Evolutionary conservation across 371 early-diverging fungal species (phyloP).

Genomic region (Haplosporangium sp.): DNA sequence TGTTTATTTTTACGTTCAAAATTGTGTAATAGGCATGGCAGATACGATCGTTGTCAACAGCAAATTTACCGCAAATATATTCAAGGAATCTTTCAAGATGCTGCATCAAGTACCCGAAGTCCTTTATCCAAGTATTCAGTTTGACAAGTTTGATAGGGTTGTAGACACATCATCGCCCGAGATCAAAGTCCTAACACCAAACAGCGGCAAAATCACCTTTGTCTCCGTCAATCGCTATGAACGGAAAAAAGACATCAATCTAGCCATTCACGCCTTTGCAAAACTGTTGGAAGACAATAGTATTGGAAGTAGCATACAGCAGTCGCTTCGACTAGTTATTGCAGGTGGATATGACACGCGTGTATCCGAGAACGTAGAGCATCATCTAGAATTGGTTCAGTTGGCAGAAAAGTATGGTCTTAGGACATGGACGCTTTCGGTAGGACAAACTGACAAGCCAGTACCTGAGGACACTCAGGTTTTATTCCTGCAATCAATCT

Average conservation of each 20-base stretch:
- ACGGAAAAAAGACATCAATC: constrained; percentile 90
- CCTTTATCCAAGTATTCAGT: constrained; percentile 89
- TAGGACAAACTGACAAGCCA: constrained; percentile 49
- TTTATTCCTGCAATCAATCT: constrained; percentile 90
- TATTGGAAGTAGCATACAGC: constrained; percentile 27
- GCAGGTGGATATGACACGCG: constrained; percentile 93
- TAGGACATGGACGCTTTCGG: constrained; percentile 57
- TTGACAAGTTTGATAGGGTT: constrained; percentile 72
- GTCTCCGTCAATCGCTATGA: constrained; percentile 95
- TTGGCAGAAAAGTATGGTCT: constrained; percentile 65
- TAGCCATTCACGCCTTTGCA: constrained; percentile 87
- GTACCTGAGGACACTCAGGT: constrained; percentile 70
- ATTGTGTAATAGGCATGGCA: constrained; percentile 72
- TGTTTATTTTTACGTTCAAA: background rate
- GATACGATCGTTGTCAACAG: constrained; percentile 93
- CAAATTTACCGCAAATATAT: constrained; percentile 86
- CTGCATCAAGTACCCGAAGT: constrained; percentile 74
- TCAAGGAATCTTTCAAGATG: constrained; percentile 75
- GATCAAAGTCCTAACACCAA: constrained; percentile 69
- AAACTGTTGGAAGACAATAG: constrained; percentile 45
- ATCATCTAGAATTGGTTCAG: constrained; percentile 76
- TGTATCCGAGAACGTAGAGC: constrained; percentile 88
- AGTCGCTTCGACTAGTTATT: constrained; percentile 73
- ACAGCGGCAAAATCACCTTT: constrained; percentile 57
- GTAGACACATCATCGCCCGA: constrained; percentile 67